Evolutionary conservation across 352 stramenopile genomes (phyloP), one percentile per base, ranked within the genome.

Genomic region (Pythium oligandrum): DNA sequence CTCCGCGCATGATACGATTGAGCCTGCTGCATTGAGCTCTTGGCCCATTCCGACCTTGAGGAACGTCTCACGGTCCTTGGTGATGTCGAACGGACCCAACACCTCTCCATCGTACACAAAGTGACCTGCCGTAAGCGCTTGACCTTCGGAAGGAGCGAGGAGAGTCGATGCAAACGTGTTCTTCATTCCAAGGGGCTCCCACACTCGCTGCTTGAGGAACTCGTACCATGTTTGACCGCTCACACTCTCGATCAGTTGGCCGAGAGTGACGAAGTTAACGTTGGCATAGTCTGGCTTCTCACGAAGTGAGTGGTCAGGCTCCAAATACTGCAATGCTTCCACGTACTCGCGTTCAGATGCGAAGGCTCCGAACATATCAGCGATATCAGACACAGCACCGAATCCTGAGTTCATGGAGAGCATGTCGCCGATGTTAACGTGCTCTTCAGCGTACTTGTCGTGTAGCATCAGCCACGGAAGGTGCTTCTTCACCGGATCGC

Each of bases 401-500:
- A 78, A 50, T 3, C 75, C 72, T 1, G 78, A 86, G 59, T 88
- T 86, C 78, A 88, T 85, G 0, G 71, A 55, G 37, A 72, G 56
- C 26, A 88, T 53, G 40, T 86, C 70, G 3, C 71, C 66, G 32
- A 86, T 68, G 4, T 66, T 88, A 35, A 66, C 58, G 50, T 70
- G 73, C 34, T 71, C 6, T 40, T 86, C 66, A 0, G 71, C 75
- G 52, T 85, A 85, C 63, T 78, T 79, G 60, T 88, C 73, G 34
- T 61, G 72, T 9, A 88, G 66, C 32, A 66, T 9, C 37, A 88
- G 70, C 35, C 67, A 71, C 11, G 73, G 66, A 2, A 83, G 11
- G 53, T 86, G 75, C 32, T 69, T 67, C 57, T 83, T 85, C 40
- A 86, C 75, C 0, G 67, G 62, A 30, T 88, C 73, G 33, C 57